Evolutionary conservation across 495 filamentous ascomycete species (phyloP).

Genomic region (Talaromyces trachyspermus): DNA sequence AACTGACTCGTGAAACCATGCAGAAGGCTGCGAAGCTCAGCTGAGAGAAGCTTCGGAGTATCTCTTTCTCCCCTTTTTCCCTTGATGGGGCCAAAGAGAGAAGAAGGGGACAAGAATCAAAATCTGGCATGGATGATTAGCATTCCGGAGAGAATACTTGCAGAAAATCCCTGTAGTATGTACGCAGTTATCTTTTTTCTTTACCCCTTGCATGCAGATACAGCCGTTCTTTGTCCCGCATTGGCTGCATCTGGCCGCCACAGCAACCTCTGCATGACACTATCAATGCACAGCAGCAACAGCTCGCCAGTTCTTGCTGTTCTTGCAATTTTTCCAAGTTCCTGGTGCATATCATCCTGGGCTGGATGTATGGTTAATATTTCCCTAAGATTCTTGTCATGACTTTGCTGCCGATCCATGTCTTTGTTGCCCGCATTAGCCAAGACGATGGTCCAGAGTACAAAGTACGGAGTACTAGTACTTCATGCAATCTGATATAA

Average conservation of each 20-base stretch:
- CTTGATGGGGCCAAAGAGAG: constrained; percentile 1
- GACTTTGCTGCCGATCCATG: background rate
- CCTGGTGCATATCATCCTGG: too few species aligned
- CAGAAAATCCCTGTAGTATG: background rate
- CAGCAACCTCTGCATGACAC: too few species aligned
- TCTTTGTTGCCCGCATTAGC: background rate
- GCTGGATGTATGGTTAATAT: background rate
- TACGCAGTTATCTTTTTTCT: background rate
- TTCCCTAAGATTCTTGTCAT: background rate
- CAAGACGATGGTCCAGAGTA: too few species aligned
- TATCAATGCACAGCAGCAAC: too few species aligned
- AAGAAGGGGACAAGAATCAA: background rate
- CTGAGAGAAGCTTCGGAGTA: constrained; percentile 10
- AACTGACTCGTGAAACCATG: constrained; percentile 51
- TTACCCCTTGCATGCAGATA: constrained; percentile 5
- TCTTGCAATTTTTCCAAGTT: too few species aligned
- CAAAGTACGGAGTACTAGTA: too few species aligned
- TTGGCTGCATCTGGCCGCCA: too few species aligned
- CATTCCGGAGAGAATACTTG: background rate
- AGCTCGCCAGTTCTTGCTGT: too few species aligned
- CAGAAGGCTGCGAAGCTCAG: constrained; percentile 49
- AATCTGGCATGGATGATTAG: background rate
- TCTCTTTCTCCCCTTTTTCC: background rate
- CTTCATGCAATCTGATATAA: background rate
- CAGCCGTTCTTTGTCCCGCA: too few species aligned